Evolutionary conservation across 2,329 filamentous ascomycete species (phyloP).

Genomic region (Metarhizium brunneum): DNA sequence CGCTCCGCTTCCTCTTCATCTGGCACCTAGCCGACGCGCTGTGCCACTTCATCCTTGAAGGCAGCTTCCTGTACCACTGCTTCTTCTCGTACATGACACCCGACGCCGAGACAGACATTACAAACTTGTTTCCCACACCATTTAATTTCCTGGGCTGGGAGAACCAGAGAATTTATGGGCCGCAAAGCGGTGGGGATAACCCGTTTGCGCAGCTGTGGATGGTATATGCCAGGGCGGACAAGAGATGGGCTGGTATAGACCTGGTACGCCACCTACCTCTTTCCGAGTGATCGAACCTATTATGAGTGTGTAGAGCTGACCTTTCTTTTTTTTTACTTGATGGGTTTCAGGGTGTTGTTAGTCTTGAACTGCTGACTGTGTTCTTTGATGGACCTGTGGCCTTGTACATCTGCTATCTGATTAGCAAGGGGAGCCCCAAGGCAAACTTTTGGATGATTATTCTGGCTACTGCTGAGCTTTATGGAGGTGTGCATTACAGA

Average conservation of each 20-base stretch:
- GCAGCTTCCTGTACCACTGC: constrained; percentile 85
- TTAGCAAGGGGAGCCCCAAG: constrained; percentile 43
- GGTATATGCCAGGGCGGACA: constrained; percentile 58
- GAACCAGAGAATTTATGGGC: constrained; percentile 41
- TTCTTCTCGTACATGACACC: constrained; percentile 56
- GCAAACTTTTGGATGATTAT: constrained; percentile 55
- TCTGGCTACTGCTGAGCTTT: constrained; percentile 56
- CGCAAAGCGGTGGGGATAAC: constrained; percentile 45
- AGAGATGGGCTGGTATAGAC: constrained; percentile 54
- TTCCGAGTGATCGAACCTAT: neutral
- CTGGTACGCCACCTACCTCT: constrained; percentile 28
- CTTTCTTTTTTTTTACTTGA: neutral
- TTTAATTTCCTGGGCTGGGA: constrained; percentile 41
- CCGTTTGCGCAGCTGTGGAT: constrained; percentile 55
- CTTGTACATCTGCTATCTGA: constrained; percentile 49
- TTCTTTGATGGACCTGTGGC: constrained; percentile 53
- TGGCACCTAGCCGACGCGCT: constrained; percentile 93
- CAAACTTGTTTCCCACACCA: constrained; percentile 35
- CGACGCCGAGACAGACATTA: constrained; percentile 12
- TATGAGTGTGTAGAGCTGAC: constrained; percentile 2
- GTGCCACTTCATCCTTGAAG: constrained; percentile 86
- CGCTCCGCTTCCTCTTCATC: constrained; percentile 72
- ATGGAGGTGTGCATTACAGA: constrained; percentile 37
- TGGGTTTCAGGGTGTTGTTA: constrained; percentile 41
- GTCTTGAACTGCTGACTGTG: constrained; percentile 57